Conservation (phyloP, 495 filamentous ascomycete genomes). For the Penicillium diatomitis region DNA sequence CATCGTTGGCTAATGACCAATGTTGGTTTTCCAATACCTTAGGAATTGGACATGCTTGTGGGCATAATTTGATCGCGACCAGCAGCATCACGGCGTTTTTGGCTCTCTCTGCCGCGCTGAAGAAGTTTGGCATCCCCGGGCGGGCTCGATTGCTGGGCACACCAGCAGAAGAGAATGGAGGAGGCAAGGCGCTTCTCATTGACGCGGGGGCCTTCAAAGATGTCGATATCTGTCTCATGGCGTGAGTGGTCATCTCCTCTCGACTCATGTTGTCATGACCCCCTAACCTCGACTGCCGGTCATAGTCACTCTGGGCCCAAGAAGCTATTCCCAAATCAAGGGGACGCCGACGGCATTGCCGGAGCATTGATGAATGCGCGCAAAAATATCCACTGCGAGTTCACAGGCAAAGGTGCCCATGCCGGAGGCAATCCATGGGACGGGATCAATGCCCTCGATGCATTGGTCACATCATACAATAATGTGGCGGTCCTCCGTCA, state of each 20-base stretch:
- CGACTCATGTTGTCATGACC: neutral
- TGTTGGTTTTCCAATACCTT: too few species aligned
- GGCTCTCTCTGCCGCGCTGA: constrained; percentile 43
- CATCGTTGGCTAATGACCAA: too few species aligned
- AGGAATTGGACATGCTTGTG: constrained; percentile 56
- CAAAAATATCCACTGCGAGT: constrained; percentile 28
- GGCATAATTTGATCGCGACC: constrained; percentile 61
- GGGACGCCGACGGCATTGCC: constrained; percentile 18
- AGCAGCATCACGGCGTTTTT: constrained; percentile 51
- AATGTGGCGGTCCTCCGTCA: constrained; percentile 52
- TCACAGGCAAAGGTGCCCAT: constrained; percentile 34
- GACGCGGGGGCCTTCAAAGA: constrained; percentile 52
- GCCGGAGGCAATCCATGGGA: constrained; percentile 57
- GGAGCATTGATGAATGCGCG: constrained; percentile 31
- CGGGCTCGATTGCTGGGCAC: constrained; percentile 58
- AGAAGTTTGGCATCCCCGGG: constrained; percentile 39
- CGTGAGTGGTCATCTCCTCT: constrained; percentile 26
- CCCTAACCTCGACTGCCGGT: neutral
- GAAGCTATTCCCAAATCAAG: constrained; percentile 20
- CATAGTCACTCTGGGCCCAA: constrained; percentile 23
- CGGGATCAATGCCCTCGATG: constrained; percentile 56
- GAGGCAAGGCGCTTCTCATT: constrained; percentile 59
- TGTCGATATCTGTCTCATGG: constrained; percentile 58
- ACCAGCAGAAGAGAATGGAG: constrained; percentile 62
- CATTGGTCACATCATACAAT: constrained; percentile 53